phyloP scores from a whole-genome alignment of 768 basidiomycete genomes.

The Auricularia cornea region DNA sequence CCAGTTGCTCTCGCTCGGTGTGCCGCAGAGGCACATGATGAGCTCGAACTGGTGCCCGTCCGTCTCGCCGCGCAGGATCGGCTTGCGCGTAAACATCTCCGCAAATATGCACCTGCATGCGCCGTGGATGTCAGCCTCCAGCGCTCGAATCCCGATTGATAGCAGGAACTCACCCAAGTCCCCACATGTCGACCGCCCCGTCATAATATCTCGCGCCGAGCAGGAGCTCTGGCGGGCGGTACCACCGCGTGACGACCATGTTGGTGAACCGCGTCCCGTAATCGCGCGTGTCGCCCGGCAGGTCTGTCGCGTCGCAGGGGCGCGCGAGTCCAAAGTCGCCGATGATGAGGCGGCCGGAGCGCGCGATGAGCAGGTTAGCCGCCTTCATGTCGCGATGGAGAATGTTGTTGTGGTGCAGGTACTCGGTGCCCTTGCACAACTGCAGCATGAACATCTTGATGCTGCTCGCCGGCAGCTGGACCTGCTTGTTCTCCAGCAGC shows the following conservation, averaged over 20 bases:
- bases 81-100: constrained; percentile 85
- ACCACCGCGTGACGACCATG: constrained; percentile 93
- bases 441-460: constrained; percentile 97
- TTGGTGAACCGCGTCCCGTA: constrained; percentile 81
- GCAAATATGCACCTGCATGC: constrained; percentile 77
- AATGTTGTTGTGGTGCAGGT: constrained; percentile 96
- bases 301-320: constrained; percentile 48
- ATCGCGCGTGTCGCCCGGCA: constrained; percentile 30
- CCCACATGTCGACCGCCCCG: constrained; percentile 96
- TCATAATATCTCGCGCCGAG: constrained; percentile 86
- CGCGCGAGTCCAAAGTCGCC: constrained; percentile 97
- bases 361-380: constrained; percentile 90
- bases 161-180: constrained; percentile 63
- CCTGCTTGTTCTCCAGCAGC: constrained; percentile 82
- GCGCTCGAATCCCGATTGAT: not conserved
- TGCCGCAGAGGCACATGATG: constrained; percentile 86
- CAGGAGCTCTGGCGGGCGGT: constrained; percentile 86
- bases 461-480: constrained; percentile 70
- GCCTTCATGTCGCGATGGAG: constrained; percentile 99
- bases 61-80: constrained; percentile 79
- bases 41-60: constrained; percentile 89
- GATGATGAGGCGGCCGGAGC: constrained; percentile 73
- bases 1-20: constrained; percentile 41
- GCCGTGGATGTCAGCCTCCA: constrained; percentile 2
- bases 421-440: constrained; percentile 90